Evolutionary conservation across 192 early-diverging fungal genomes (phyloP), one percentile per base, ranked within the genome.

Genomic region (Mortierella antarctica): DNA sequence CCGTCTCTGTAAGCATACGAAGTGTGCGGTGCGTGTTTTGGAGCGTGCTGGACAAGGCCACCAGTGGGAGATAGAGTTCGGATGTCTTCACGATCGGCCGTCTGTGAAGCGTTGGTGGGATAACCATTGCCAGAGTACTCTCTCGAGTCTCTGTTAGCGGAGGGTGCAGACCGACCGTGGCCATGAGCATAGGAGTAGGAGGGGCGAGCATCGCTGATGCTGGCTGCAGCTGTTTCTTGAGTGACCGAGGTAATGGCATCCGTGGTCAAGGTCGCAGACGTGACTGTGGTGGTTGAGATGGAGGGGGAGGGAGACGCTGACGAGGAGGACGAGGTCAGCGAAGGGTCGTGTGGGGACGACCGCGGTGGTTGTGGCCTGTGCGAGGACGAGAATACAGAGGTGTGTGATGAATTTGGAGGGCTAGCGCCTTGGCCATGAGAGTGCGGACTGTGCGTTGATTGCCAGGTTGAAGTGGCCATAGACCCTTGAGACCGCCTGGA

Each of bases 301-400:
- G 76, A 71, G 31, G 77, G 77, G 7, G 77, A 80, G 3, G 77
- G 77, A 1, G 77, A 80, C 44, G 77, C 50, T 4, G 74, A 78
- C 14, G 77, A 72, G 7, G 77, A 62, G 0, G 77, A 80, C 5
- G 77, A 72, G 1, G 75, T 65, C 0, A 79, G 18, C 2, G 77
- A 72, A 6, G 77, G 69, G 15, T 77, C 74, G n/a, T 64, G 53
- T 7, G 74, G 67, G 18, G 77, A 71, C 6, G 65, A 45, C 0
- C 66, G 31, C 31, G 31, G 9, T 23, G n/a, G 60, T 12, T 67
- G 77, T 45, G 69, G 57, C 42, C 76, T 55, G 48, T 62, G 57
- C 5, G 70, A 21, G 2, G 70, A 45, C 11, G 52, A 55, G 10
- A 18, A 52, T 47, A 52, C 15, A 18, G 40, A 11, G 21, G 41